A percentile compares a stretch with the other conserved stretches of the same genome.
phyloP scores from a whole-genome alignment of 108 stramenopile genomes.

The Cyclotella baltica region DNA sequence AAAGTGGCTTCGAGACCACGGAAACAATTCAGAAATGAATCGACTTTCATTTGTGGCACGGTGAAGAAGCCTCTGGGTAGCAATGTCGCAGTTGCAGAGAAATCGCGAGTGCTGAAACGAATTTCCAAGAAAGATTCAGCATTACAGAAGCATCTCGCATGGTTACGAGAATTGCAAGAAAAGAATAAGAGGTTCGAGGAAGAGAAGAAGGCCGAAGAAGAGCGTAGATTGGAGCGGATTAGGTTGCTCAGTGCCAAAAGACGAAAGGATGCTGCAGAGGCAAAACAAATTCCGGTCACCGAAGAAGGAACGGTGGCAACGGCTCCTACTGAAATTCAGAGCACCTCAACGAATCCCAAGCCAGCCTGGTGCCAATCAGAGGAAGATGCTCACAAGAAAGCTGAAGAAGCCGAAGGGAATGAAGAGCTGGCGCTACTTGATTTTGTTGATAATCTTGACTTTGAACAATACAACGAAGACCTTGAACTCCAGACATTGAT shows the following conservation, averaged over 20 bases:
- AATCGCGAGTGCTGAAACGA: constrained; percentile 44
- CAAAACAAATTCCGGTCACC: neutral
- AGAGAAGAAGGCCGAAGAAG: constrained; percentile 50
- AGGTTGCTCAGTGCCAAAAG: constrained; percentile 54
- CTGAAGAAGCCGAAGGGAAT: constrained; percentile 46
- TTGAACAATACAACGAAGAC: constrained; percentile 81
- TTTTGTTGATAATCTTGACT: constrained; percentile 81
- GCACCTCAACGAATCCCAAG: neutral
- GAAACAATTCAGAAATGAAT: neutral
- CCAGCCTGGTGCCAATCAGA: constrained; percentile 85
- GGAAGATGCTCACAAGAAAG: constrained; percentile 55
- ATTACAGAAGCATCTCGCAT: constrained; percentile 43
- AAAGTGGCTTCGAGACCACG: neutral
- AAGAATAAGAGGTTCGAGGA: constrained; percentile 25
- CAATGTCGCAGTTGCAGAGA: constrained; percentile 39
- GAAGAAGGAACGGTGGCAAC: neutral
- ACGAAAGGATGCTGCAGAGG: constrained; percentile 22
- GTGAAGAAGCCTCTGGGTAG: constrained; percentile 42
- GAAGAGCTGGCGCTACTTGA: constrained; percentile 77
- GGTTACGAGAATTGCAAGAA: constrained; percentile 48
- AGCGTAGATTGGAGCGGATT: constrained; percentile 29
- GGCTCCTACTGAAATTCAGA: neutral
- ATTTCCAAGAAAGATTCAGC: constrained; percentile 50
- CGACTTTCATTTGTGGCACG: constrained; percentile 22
- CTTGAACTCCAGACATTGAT: constrained; percentile 68